Evolutionary conservation across 129 eudicot genomes (phyloP), one percentile per base, ranked within the genome.

Genomic region (Escallonia rubra): DNA sequence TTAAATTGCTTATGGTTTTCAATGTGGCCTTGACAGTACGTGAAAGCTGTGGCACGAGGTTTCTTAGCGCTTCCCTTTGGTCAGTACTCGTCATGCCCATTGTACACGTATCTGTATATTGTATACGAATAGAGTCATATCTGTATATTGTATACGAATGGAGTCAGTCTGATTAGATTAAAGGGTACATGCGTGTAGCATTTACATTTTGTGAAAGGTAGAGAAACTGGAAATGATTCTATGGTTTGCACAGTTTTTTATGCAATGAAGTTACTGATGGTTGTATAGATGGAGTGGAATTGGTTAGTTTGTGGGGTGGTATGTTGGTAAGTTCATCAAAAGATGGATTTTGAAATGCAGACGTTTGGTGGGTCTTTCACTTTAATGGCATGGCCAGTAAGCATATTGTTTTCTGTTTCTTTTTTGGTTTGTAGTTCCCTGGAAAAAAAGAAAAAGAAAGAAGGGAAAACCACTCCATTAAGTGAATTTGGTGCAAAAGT

Each of bases 11-110:
- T 0, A 1, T 57, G 39, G 4, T 2, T 10, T 62, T 74, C 23
- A 15, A n/a, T 58, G 5, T 74, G n/a, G 4, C 62, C 48, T 57
- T 70, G 61, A 65, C 83, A 92, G 98, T 92, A 88, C 81, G 67
- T 75, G 70, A 92, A 76, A 83, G 95, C 98, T 52, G 84, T 92
- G 57, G 88, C 73, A 63, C 80, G 95, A 73, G 98, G 96, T 43
- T 54, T 92, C 41, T 59, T 86, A 66, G 87, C 72, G 23, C 91
- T 92, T 72, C 89, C 85, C 50, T 74, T 76, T 60, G 98, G 98
- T 92, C 55, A 79, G 95, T 72, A 61, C 71, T 71, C 57, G 34
- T 23, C 34, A 23, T 23, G 34, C 60, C 38, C 47, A 59, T 49
- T 45, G 47, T 46, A 46, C 59, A 57, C 39, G 63, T 45, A 61